phyloP scores from a whole-genome alignment of 2,329 filamentous ascomycete genomes.

The Epichloe uncinata region DNA sequence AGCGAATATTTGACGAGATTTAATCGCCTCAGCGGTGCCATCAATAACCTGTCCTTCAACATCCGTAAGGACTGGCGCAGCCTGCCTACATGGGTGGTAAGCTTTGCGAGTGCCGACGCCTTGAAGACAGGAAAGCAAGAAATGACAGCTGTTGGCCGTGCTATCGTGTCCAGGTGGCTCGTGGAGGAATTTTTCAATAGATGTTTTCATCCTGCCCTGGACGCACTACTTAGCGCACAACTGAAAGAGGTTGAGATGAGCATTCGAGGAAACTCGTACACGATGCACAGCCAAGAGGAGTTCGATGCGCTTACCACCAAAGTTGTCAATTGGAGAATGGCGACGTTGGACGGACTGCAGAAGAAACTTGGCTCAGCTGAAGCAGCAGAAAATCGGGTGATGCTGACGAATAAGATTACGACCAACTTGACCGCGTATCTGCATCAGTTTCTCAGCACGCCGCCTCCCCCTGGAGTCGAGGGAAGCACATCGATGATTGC shows the following conservation, averaged over 20 bases:
- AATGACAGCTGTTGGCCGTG: conserved; percentile 90
- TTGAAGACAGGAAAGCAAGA: conserved; percentile 83
- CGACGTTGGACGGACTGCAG: conserved; percentile 82
- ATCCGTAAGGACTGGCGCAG: conserved; percentile 88
- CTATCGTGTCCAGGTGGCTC: conserved; percentile 79
- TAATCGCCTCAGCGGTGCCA: conserved; percentile 80
- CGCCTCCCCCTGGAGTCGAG: conserved; percentile 73
- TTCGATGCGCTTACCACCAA: conserved; percentile 78
- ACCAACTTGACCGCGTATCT: conserved; percentile 55
- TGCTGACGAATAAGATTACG: conserved; percentile 59
- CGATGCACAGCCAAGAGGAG: conserved; percentile 68
- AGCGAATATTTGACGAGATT: conserved; percentile 87
- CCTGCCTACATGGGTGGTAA: conserved; percentile 68
- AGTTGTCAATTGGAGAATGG: conserved; percentile 83
- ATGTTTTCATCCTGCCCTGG: conserved; percentile 83
- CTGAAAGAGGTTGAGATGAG: conserved; percentile 81
- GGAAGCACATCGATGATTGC: conserved; percentile 86
- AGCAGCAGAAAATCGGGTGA: conserved; percentile 50
- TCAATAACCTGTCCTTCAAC: conserved; percentile 89
- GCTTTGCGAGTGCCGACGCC: conserved; percentile 73
- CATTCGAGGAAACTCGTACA: conserved; percentile 65
- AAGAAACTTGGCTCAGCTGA: conserved; percentile 53
- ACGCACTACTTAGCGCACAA: conserved; percentile 58
- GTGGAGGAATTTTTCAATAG: conserved; percentile 83
- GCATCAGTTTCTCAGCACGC: conserved; percentile 60